A percentile compares a stretch with the other conserved stretches of the same genome.
These are phyloP conservation scores for Psilocybe cyanescens DNA, from an alignment of 768 basidiomycete species.

Conservation along the genomic window DNA sequence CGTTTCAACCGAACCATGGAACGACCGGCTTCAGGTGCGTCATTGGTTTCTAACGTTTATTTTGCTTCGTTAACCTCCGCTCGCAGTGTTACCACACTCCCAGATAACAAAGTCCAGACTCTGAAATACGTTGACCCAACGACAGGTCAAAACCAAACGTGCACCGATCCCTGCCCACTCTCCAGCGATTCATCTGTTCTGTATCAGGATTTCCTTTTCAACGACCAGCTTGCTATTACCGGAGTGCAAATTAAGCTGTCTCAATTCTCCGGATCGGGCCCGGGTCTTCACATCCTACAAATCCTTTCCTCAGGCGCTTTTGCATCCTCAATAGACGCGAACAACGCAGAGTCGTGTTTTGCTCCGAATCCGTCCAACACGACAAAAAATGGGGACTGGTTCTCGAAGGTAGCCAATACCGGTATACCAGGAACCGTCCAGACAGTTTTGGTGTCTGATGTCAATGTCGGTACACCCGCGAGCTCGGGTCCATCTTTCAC, in stretches of 20 bases:
- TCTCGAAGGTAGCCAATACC: constrained; percentile 62
- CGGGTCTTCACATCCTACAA: constrained; percentile 91
- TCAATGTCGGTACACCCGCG: constrained; percentile 65
- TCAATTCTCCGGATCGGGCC: constrained; percentile 70
- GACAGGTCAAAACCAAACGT: constrained; percentile 77
- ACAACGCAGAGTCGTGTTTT: constrained; percentile 76
- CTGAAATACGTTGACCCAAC: constrained; percentile 79
- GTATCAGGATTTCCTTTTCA: constrained; percentile 95
- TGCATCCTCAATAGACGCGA: constrained; percentile 66
- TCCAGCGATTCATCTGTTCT: constrained; percentile 73
- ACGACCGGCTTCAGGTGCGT: constrained; percentile 88
- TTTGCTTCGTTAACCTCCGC: constrained; percentile 14
- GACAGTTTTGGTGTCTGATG: constrained; percentile 68
- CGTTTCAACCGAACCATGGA: constrained; percentile 77
- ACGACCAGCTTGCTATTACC: constrained; percentile 64
- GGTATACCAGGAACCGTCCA: constrained; percentile 82
- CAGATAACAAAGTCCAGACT: constrained; percentile 81
- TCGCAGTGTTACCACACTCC: constrained; percentile 80
- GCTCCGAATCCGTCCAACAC: constrained; percentile 76
- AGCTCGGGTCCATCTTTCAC: constrained; percentile 78
- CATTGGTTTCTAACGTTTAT: constrained; percentile 8
- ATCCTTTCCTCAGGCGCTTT: constrained; percentile 92
- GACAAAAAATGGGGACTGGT: constrained; percentile 74
- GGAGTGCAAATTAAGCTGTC: constrained; percentile 88
- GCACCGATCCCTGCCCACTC: constrained; percentile 79